These are phyloP conservation scores for Boletus sp. DNA, from an alignment of 768 basidiomycete genomes.

Conservation along the genomic window DNA sequence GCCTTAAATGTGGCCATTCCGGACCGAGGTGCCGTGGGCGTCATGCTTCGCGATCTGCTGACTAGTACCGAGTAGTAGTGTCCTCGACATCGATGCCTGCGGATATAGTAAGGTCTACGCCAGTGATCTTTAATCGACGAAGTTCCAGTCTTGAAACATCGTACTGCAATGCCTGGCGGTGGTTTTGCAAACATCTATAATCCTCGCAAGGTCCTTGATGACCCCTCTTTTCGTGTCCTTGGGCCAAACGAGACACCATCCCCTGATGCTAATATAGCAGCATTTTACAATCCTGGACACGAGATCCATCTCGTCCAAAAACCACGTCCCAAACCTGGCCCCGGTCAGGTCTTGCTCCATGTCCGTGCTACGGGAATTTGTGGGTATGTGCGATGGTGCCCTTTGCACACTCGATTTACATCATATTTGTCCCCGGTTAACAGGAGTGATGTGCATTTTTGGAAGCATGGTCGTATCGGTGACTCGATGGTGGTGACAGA, in stretches of 20 bases:
- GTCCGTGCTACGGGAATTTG: slow-evolving; percentile 69
- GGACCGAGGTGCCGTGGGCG: background rate
- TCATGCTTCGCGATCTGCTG: slow-evolving; percentile 4
- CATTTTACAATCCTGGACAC: slow-evolving; percentile 60
- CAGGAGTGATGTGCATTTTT: slow-evolving; percentile 73
- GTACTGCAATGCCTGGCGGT: slow-evolving; percentile 18
- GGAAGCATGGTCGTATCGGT: slow-evolving; percentile 66
- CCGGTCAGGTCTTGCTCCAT: slow-evolving; percentile 63
- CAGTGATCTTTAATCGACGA: background rate
- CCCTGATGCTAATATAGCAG: slow-evolving; percentile 51
- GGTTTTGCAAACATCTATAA: slow-evolving; percentile 44
- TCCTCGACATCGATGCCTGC: background rate
- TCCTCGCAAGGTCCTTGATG: slow-evolving; percentile 53
- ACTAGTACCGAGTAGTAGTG: background rate
- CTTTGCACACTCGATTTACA: background rate
- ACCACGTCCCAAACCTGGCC: slow-evolving; percentile 55
- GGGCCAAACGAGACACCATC: slow-evolving; percentile 48
- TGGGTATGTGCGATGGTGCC: slow-evolving; percentile 41
- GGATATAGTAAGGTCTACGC: background rate
- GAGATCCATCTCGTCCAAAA: slow-evolving; percentile 69
- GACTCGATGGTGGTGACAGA: slow-evolving; percentile 70
- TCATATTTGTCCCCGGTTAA: background rate
- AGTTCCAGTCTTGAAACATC: background rate
- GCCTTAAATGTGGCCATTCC: background rate
- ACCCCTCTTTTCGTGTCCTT: slow-evolving; percentile 54